Evolutionary conservation across 2,329 filamentous ascomycete genomes (phyloP), one percentile per base, ranked within the genome.

Genomic region (Paraphaeosphaeria minitans): DNA sequence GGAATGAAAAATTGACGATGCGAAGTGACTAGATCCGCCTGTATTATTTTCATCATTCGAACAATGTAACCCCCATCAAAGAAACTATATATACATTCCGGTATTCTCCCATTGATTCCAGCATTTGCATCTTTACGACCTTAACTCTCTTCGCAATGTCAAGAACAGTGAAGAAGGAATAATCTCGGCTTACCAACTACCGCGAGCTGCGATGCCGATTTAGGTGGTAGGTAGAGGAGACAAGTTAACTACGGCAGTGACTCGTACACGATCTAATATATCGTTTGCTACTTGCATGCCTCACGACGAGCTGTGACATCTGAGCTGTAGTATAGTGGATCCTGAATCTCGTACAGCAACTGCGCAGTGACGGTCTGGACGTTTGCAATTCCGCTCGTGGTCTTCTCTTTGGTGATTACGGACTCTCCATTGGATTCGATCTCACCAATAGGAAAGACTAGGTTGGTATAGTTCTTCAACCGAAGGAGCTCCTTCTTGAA

Each of bases 301-400:
- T 60, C 57, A 16, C 58, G 43, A 4, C 45, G 48, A 1, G 60
- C 62, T 19, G 53, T 57, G 19, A 64, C 60, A 47, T 64, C 57
- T 2, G 51, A 62, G 48, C 60, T 62, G 46, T 58, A 59, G 33
- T 62, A 59, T 5, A 49, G 24, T 4, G 55, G 50, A 7, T 61
- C 61, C 51, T 66, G 58, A 13, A 62, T 59, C 50, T 64, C 59
- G 43, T 77, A 85, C 4, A 85, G 65, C 4, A 85, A 21, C 62
- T 85, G 83, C 13, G 78, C 80, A 0, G 77, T 78, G 60, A 81
- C 81, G 1, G 82, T 85, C 53, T 83, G 79, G 4, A 79, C 77
- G 4, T 75, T 72, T 9, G 77, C 70, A 47, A 73, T 68, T 2
- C 75, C 76, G 51, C 65, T 68, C 59, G 53, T 65, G 55, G 43